phyloP scores from a whole-genome alignment of 305 asterid genomes.

The Fraxinus baroniana region DNA sequence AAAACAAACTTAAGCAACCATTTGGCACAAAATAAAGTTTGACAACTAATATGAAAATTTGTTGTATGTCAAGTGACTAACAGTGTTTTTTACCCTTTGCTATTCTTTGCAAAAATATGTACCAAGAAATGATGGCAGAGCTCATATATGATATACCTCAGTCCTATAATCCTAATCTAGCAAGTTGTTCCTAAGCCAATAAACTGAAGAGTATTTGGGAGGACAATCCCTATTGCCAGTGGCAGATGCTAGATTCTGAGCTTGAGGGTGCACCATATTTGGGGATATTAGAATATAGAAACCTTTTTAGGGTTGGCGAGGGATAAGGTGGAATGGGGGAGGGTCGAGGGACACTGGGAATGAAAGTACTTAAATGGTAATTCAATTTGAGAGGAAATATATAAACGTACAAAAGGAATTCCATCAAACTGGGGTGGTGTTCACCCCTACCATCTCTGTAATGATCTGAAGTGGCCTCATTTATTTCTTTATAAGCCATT shows the following conservation, averaged over 20 bases:
- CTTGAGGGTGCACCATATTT: not conserved
- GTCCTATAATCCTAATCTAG: not conserved
- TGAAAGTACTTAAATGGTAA: not conserved
- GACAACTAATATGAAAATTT: not conserved
- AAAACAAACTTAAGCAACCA: not conserved
- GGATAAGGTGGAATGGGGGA: not conserved
- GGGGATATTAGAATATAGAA: not conserved
- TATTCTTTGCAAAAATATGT: not conserved
- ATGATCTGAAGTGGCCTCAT: not conserved
- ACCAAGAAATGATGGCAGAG: not conserved
- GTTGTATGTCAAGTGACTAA: not conserved
- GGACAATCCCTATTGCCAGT: not conserved
- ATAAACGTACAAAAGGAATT: not conserved
- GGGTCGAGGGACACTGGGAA: not conserved
- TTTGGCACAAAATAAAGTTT: not conserved
- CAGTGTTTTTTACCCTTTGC: not conserved
- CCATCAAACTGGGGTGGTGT: not conserved
- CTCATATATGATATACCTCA: not conserved
- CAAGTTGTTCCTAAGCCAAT: not conserved
- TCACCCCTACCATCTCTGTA: not conserved
- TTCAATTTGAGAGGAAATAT: not conserved
- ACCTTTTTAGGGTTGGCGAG: not conserved
- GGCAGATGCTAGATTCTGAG: not conserved
- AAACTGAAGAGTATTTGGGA: not conserved
- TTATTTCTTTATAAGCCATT: constrained; percentile 3